Evolutionary conservation across 345 rosid genomes (phyloP).

Genomic region (Brassica carinata): DNA sequence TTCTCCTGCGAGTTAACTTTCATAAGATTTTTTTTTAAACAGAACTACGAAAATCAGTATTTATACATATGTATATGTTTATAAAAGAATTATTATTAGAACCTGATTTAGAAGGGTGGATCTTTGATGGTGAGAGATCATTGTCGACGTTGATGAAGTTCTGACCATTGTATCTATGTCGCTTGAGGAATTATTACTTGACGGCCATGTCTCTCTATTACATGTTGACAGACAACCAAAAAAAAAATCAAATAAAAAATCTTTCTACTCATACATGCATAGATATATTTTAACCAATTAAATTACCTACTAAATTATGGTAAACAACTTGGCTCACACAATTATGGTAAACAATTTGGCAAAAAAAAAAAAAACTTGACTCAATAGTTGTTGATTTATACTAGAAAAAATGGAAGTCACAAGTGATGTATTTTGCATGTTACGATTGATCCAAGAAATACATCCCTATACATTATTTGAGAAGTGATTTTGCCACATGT

Average conservation of each 20-base stretch:
- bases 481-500: too few relatives aligned
- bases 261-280: neutral
- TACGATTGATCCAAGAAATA: too few relatives aligned
- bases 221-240: neutral
- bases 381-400: too few relatives aligned
- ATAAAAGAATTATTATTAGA: neutral
- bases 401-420: too few relatives aligned
- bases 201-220: conserved; percentile 40
- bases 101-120: conserved; percentile 39
- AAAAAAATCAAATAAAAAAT: neutral
- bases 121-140: conserved; percentile 36
- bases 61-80: too few relatives aligned
- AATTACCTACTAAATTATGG: neutral
- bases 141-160: conserved; percentile 33
- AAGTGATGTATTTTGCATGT: too few relatives aligned
- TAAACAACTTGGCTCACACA: neutral
- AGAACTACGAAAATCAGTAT: too few relatives aligned
- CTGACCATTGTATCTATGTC: conserved; percentile 37
- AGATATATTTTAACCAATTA: neutral
- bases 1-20: conserved; percentile 24
- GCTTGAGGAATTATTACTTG: conserved; percentile 26
- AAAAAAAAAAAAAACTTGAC: too few relatives aligned
- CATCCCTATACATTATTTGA: too few relatives aligned
- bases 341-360: too few relatives aligned
- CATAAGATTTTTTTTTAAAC: neutral